phyloP scores from a whole-genome alignment of 1,284 basidiomycete genomes.

The Apiotrichum mycotoxinovorans region DNA sequence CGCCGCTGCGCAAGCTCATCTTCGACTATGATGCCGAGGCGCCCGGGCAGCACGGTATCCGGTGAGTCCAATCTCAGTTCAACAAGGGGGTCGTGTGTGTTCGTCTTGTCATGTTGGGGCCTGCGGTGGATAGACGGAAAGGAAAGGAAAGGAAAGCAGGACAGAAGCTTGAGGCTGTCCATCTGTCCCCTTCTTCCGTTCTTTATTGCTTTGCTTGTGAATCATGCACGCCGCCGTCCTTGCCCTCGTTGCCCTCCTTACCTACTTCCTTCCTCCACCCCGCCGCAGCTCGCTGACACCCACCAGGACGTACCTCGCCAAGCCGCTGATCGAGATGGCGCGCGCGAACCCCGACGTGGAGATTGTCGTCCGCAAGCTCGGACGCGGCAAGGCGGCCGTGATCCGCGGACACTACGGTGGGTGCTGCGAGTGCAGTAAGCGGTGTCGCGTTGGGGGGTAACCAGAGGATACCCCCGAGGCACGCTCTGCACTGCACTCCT shows the following conservation, averaged over 20 bases:
- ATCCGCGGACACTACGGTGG: slow-evolving; percentile 51
- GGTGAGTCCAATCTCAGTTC: slow-evolving; percentile 25
- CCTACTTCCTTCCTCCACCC: not conserved
- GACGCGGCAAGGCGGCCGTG: slow-evolving; percentile 47
- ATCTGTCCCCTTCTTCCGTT: too few species aligned
- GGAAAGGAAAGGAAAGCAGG: too few species aligned
- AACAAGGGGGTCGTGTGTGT: too few species aligned
- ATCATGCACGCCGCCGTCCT: too few species aligned
- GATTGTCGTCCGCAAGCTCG: slow-evolving; percentile 47
- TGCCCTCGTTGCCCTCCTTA: not conserved
- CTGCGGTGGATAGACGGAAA: not conserved
- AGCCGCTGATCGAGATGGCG: slow-evolving; percentile 32
- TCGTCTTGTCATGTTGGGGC: not conserved
- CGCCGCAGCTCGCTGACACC: too few species aligned
- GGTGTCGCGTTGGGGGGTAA: not conserved
- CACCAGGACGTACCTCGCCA: slow-evolving; percentile 19
- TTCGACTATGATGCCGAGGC: slow-evolving; percentile 46
- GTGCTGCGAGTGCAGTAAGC: slow-evolving; percentile 13
- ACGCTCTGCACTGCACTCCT: too few species aligned
- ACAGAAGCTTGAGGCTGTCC: too few species aligned
- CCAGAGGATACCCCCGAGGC: too few species aligned
- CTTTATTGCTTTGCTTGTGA: too few species aligned
- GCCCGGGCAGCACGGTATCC: slow-evolving; percentile 38
- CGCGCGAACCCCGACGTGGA: slow-evolving; percentile 50
- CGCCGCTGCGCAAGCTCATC: slow-evolving; percentile 44